Base-by-base conservation (phyloP, 2,329 filamentous ascomycete species). In the Bimuria novae-zelandiae region DNA sequence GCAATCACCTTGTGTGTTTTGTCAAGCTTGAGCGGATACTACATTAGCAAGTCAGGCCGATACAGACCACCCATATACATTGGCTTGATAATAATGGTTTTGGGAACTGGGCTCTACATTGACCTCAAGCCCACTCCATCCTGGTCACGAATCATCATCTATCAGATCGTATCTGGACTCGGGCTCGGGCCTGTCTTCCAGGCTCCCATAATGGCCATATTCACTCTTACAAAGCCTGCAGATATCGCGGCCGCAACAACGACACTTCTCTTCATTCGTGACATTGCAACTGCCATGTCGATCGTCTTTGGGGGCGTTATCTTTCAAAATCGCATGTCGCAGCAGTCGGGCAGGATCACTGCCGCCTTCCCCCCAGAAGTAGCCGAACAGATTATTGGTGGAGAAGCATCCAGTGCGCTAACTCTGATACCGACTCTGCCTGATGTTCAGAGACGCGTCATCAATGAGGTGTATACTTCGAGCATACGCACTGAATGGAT, bases 241-340 rank as follows among this genome's bases (percentile, higher is more conserved):
- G 77, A 82, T n/a, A 67, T 63, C 3, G 79, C 79, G 0, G 72
- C 75, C 0, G 79, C 79, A 0, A 80, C 77, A 0, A 75, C 79
- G 1, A 78, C 79, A 0, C 65, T 81, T 7, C 70, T 70, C 0
- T 79, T 82, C 51, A 42, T 74, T 2, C 61, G 73, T 3, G 70
- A 67, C 16, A 30, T 79, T 7, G 71, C 72, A 1, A 73, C 72
- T 0, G 67, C 75, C 4, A 71, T 78, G 23, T 75, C 73, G 1
- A 67, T 80, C 14, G 75, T 80, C 0, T 63, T 79, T 2, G 76
- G 77, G 4, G 69, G 74, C 5, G 76, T 79, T 0, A 71, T 79
- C 3, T 78, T 80, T 49, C 75, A 79, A 50, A 79, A 78, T 55
- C 75, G 79, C 51, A 88, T 89, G 84, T n/a, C n/a, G n/a, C n/a